These are phyloP conservation scores for Colletotrichum limetticola DNA, from an alignment of 2,329 filamentous ascomycete genomes.

Conservation along the genomic window DNA sequence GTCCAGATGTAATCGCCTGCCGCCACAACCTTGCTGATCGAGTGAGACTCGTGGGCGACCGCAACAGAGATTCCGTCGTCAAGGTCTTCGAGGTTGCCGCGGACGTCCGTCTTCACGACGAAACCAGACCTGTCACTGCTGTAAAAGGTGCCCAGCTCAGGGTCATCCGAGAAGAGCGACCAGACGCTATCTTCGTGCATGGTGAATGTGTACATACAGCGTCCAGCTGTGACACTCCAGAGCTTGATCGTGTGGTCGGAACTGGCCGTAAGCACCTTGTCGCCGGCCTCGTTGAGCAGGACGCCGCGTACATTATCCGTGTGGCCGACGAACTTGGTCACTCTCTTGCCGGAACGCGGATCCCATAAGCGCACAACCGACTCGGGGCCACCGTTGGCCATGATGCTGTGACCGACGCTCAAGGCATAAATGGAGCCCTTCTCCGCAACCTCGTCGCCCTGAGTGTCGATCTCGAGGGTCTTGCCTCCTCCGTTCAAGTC, in stretches of 20 bases:
- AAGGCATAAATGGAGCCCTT: constrained; percentile 97
- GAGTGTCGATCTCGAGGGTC: constrained; percentile 85
- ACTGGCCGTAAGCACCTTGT: constrained; percentile 92
- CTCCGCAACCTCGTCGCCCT: constrained; percentile 82
- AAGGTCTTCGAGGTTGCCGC: constrained; percentile 72
- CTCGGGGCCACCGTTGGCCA: constrained; percentile 94
- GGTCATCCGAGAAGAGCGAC: constrained; percentile 91
- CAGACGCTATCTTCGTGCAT: constrained; percentile 99
- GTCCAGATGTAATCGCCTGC: constrained; percentile 88
- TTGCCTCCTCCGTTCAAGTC: constrained; percentile 90
- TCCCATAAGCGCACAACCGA: constrained; percentile 95
- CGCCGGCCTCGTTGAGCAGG: constrained; percentile 86
- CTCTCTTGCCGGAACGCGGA: constrained; percentile 84
- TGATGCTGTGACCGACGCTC: constrained; percentile 79
- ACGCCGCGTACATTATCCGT: constrained; percentile 95
- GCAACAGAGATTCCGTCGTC: constrained; percentile 92
- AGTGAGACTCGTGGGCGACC: constrained; percentile 91
- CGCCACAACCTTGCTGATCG: constrained; percentile 74
- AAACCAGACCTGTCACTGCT: constrained; percentile 92
- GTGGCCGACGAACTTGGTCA: constrained; percentile 97
- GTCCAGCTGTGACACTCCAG: constrained; percentile 94
- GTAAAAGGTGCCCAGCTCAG: constrained; percentile 89
- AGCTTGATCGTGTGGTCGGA: constrained; percentile 98
- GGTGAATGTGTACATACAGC: constrained; percentile 97
- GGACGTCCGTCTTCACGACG: constrained; percentile 95